Evolutionary conservation across 805 yeast genomes (phyloP).

Genomic region (Wickerhamomyces pijperi): DNA sequence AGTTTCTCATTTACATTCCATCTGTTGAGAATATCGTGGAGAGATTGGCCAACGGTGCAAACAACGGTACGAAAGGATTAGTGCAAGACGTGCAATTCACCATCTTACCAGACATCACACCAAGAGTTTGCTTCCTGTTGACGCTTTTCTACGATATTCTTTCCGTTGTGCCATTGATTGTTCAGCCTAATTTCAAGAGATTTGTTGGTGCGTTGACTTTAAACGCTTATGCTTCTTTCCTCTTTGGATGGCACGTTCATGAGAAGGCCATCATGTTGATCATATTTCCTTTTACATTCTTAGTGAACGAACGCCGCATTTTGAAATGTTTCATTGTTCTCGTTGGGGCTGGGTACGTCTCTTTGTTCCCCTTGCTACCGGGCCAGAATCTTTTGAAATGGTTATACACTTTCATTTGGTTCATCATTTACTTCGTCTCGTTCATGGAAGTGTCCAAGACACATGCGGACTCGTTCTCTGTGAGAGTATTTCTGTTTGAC

Average conservation of each 20-base stretch:
- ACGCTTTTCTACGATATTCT: slow-evolving; percentile 79
- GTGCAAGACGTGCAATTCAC: slow-evolving; percentile 85
- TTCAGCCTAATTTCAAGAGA: slow-evolving; percentile 64
- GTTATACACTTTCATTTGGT: slow-evolving; percentile 76
- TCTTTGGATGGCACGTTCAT: slow-evolving; percentile 99
- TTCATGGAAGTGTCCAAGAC: slow-evolving; percentile 53
- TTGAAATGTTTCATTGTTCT: slow-evolving; percentile 62
- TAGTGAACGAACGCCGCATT: slow-evolving; percentile 60
- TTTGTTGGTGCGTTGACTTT: slow-evolving; percentile 78
- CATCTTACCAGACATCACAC: slow-evolving; percentile 71
- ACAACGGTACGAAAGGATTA: slow-evolving; percentile 66
- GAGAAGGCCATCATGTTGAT: slow-evolving; percentile 92
- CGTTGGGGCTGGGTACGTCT: slow-evolving; percentile 72
- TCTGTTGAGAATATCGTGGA: slow-evolving; percentile 19
- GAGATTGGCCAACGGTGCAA: slow-evolving; percentile 22
- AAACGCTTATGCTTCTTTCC: slow-evolving; percentile 83
- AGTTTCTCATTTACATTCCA: slow-evolving; percentile 21
- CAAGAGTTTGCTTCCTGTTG: slow-evolving; percentile 62
- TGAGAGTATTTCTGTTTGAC: slow-evolving; percentile 56
- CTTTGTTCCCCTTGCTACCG: slow-evolving; percentile 77
- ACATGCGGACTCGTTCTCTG: slow-evolving; percentile 21
- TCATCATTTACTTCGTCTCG: slow-evolving; percentile 61
- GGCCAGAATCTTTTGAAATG: slow-evolving; percentile 73
- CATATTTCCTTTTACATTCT: slow-evolving; percentile 76
- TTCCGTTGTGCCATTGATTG: slow-evolving; percentile 59